phyloP scores from a whole-genome alignment of 306 rosid genomes.

The Urtica urens region DNA sequence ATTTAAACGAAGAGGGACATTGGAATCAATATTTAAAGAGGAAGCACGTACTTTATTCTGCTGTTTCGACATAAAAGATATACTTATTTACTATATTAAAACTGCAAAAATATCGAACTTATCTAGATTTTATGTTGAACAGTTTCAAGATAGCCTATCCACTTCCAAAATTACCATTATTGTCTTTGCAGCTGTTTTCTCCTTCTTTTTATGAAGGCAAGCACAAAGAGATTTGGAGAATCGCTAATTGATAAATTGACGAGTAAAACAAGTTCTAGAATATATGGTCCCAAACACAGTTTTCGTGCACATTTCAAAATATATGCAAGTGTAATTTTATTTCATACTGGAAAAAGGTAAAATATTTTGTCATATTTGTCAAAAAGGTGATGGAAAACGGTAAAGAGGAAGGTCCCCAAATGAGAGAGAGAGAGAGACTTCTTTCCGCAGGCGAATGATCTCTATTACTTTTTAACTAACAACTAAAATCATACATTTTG shows the following conservation, averaged over 20 bases:
- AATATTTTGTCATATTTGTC: no score
- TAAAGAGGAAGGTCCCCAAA: neutral
- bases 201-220: neutral
- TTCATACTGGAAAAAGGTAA: no score
- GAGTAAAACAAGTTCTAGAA: slow-evolving; percentile 1
- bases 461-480: neutral
- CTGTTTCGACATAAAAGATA: neutral
- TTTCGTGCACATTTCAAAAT: slow-evolving; percentile 1
- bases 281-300: neutral
- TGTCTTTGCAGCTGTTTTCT: neutral
- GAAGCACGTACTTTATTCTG: neutral
- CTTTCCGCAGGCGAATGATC: neutral
- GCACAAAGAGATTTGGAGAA: neutral
- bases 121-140: neutral
- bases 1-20: neutral
- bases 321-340: no score
- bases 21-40: neutral
- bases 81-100: neutral
- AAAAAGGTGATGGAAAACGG: neutral
- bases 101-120: neutral
- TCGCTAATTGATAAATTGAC: neutral
- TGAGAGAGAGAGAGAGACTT: neutral
- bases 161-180: neutral
- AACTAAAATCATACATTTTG: neutral
- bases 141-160: neutral